These are phyloP conservation scores for Tolypocladium cylindrosporum DNA, from an alignment of 2,329 filamentous ascomycete species.

Conservation along the genomic window DNA sequence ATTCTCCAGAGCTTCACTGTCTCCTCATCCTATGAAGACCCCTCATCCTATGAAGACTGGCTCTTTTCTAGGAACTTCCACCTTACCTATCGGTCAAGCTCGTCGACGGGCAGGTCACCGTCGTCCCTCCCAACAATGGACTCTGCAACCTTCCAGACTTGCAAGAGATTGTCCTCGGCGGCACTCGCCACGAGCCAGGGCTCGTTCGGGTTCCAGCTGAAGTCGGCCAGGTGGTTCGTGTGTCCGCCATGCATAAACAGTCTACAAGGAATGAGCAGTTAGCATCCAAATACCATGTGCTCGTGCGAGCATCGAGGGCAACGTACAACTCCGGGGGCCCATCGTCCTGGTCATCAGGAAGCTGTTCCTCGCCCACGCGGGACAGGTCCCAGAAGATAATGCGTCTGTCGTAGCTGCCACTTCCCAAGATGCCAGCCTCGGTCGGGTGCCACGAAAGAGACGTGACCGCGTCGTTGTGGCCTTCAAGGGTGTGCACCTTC, in stretches of 20 bases:
- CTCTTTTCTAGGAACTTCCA: slow-evolving; percentile 21
- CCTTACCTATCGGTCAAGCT: slow-evolving; percentile 54
- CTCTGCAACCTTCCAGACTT: slow-evolving; percentile 85
- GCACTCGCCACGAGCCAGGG: slow-evolving; percentile 95
- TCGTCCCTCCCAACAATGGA: slow-evolving; percentile 72
- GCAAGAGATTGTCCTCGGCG: slow-evolving; percentile 91
- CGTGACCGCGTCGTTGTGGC: slow-evolving; percentile 82
- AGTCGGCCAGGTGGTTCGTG: slow-evolving; percentile 93
- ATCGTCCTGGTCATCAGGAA: slow-evolving; percentile 89
- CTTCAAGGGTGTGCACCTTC: slow-evolving; percentile 82
- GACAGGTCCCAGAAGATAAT: slow-evolving; percentile 96
- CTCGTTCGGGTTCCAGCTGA: slow-evolving; percentile 95
- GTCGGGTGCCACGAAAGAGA: slow-evolving; percentile 92
- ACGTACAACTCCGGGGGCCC: slow-evolving; percentile 87
- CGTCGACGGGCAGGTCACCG: slow-evolving; percentile 64
- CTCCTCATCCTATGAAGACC: slow-evolving; percentile 1
- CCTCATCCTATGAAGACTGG: slow-evolving; percentile 20
- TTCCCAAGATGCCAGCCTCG: slow-evolving; percentile 80
- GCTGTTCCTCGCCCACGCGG: slow-evolving; percentile 85
- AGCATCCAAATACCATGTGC: slow-evolving; percentile 3
- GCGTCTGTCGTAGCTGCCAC: slow-evolving; percentile 83
- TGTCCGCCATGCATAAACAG: slow-evolving; percentile 99
- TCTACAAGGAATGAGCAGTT: slow-evolving; percentile 29
- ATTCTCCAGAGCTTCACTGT: slow-evolving; percentile 9
- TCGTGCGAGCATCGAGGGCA: background rate